Conservation (phyloP, 2,329 filamentous ascomycete genomes). For the Fusarium oligoseptatum region DNA sequence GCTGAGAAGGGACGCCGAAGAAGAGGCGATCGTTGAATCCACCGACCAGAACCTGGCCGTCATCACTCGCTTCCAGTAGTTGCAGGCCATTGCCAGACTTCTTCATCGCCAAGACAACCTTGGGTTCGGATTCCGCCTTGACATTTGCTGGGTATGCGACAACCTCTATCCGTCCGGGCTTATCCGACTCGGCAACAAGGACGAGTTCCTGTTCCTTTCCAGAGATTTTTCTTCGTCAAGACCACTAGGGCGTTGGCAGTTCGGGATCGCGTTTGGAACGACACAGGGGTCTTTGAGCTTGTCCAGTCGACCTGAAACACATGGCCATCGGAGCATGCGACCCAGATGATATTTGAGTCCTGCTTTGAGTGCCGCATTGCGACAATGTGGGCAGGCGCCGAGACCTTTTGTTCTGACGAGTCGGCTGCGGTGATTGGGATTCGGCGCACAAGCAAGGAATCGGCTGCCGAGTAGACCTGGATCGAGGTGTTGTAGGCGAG, state of each 20-base stretch:
- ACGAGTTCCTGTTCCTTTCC: conserved; percentile 59
- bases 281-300: conserved; percentile 56
- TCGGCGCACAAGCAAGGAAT: conserved; percentile 83
- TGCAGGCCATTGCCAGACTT: conserved; percentile 54
- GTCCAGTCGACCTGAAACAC: conserved; percentile 73
- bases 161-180: conserved; percentile 53
- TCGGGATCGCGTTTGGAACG: conserved; percentile 58
- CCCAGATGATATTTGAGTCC: conserved; percentile 67
- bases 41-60: conserved; percentile 68
- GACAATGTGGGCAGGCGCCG: conserved; percentile 53
- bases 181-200: conserved; percentile 60
- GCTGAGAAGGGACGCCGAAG: conserved; percentile 48
- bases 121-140: conserved; percentile 47
- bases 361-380: conserved; percentile 56
- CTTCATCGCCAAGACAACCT: conserved; percentile 54
- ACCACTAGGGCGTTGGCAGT: conserved; percentile 62
- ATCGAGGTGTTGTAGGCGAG: conserved; percentile 80
- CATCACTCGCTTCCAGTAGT: conserved; percentile 62
- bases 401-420: conserved; percentile 40
- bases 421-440: conserved; percentile 65
- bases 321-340: conserved; percentile 69
- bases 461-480: conserved; percentile 83
- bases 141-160: conserved; percentile 59
- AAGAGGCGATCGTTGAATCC: conserved; percentile 55
- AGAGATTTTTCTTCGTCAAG: conserved; percentile 53